These are phyloP conservation scores for Eimeria praecox DNA, from an alignment of 169 alveolate genomes.

Conservation along the genomic window DNA sequence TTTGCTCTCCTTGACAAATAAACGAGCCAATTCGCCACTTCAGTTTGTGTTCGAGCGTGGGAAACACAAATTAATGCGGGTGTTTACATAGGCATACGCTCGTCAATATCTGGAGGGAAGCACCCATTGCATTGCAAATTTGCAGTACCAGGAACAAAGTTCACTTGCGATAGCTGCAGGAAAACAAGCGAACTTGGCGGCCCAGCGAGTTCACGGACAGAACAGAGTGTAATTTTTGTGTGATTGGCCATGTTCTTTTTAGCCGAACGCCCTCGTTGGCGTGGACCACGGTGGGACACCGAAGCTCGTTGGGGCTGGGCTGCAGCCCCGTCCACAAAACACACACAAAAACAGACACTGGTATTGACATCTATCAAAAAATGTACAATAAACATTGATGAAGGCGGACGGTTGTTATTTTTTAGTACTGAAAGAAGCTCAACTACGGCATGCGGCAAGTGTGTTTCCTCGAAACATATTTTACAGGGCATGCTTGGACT, in stretches of 20 bases:
- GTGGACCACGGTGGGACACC: neutral
- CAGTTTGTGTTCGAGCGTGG: too few species aligned
- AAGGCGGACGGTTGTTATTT: neutral
- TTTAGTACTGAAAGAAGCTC: neutral
- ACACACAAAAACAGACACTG: neutral
- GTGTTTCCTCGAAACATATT: neutral
- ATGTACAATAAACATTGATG: neutral
- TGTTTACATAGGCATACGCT: neutral
- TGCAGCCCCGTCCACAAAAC: slow-evolving; percentile 48
- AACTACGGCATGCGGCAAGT: neutral
- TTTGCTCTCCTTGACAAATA: too few species aligned
- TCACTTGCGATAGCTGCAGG: neutral
- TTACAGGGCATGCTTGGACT: neutral
- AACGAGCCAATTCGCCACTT: too few species aligned
- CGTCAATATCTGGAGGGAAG: neutral
- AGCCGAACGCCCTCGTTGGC: neutral
- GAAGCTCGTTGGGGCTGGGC: slow-evolving; percentile 48
- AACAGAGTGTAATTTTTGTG: neutral
- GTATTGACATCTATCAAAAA: slow-evolving; percentile 22
- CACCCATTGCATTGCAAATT: neutral
- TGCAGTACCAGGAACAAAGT: neutral
- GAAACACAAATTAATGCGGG: neutral
- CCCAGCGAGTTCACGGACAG: neutral
- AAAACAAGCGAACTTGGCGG: neutral
- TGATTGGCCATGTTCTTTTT: neutral